Evolutionary conservation across 306 rosid genomes (phyloP), one percentile per base, ranked within the genome.

Genomic region (Fragaria ananassa): DNA sequence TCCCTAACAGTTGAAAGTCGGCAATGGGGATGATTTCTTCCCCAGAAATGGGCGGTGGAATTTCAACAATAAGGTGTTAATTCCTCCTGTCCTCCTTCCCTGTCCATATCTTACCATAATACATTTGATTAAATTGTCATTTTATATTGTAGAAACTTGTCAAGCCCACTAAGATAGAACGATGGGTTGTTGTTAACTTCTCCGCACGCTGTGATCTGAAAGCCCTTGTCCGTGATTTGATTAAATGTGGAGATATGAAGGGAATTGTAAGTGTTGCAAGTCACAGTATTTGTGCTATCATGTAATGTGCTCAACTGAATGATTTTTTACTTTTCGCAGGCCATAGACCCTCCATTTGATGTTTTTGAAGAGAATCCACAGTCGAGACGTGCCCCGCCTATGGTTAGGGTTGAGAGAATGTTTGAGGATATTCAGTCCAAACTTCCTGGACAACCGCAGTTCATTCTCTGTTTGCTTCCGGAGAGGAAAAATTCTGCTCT

Each of bases 1-100:
- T 80, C 37, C 18, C 23, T 37, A 4, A 35, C 78, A 96, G 99
- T 74, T 96, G 78, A 92, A 88, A 74, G 91, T 90, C 49, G 97
- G 98, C 45, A 89, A 91, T 18, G 96, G 93, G 6, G 97, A 91
- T 80, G 93, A 96, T 68, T 91, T 91, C 64, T 88, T 81, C 68
- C 98, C 99, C 1, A 85, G 93, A 31, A 92, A 93, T 80, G 99
- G 99, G 11, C 82, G 95, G 54, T 96, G 99, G 99, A 92, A 96
- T 19, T 92, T 96, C 31, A 96, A 96, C 54, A 89, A 88, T 9
- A 96, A 96, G 96, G 98, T 96, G 71, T 21, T 49, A 34, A 10
- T 47, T 64, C 23, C 18, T n/a, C 62, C 46, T 14, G 23, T 3
- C 23, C 31, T 56, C 44, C 47, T 11, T 18, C 5, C 6, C 5